Evolutionary conservation across 495 filamentous ascomycete genomes (phyloP), one percentile per base, ranked within the genome.

Genomic region (Neurospora sp.): DNA sequence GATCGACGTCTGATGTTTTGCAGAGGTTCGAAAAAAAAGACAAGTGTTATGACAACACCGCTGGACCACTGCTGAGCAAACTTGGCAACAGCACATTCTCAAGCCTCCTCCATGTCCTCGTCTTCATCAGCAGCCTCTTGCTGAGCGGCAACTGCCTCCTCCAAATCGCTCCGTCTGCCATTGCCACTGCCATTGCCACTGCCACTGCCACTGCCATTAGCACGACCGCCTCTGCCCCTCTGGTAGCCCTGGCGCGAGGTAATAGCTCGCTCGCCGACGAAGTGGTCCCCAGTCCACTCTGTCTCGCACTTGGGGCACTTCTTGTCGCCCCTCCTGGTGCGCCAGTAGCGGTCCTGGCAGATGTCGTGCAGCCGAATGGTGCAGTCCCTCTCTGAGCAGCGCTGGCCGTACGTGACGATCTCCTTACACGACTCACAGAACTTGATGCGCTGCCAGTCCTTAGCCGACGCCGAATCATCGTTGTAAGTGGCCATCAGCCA

Each of bases 401-500:
- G 88, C 86, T 95, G 90, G 6, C 95, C 95, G 73, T 92, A 83
- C 8, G 94, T 98, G 72, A 98, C 87, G 71, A 98, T 92, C 80
- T 98, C 94, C 81, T 89, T 92, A 80, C 96, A 99, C 3, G 92
- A 93, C 79, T 90, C 87, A 81, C 96, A 99, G 73, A 90, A 88
- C 87, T 96, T 97, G 79, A 99, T 91, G 73, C 87, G 87, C 75
- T 91, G 85, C 84, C 83, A 87, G 42, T 86, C 87, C 16, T 84
- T 85, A 1, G 86, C 86, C 27, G 22, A 31, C 1, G 85, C 85
- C 35, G 88, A 89, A 4, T 79, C 74, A 74, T 93, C 90, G 80
- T 98, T 98, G 77, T 97, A 99, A 70, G 90, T 92, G 68, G 90
- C 89, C 20, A 92, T 83, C 68, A 99, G 86, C 90, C 94, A 98